phyloP scores from a whole-genome alignment of 352 stramenopile genomes.

The Phytophthora gonapodyides region DNA sequence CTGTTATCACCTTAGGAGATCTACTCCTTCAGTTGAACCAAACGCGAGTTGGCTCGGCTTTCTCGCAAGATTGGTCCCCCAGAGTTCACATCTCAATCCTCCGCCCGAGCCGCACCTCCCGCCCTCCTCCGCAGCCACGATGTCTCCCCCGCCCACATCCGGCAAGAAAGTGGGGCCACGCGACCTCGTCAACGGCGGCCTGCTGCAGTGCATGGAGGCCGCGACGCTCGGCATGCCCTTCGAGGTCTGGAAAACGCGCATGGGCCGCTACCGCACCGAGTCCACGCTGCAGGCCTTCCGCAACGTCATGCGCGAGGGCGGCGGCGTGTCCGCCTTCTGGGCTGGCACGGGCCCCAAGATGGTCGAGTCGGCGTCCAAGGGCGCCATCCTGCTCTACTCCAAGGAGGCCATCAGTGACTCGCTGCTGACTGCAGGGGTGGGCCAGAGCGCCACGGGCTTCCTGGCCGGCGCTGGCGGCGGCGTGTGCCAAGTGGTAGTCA shows the following conservation, averaged over 20 bases:
- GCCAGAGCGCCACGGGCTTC: conserved; percentile 76
- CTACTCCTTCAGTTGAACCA: conserved; percentile 13
- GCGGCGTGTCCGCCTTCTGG: conserved; percentile 86
- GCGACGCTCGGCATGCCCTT: conserved; percentile 92
- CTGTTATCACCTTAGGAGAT: conserved; percentile 13
- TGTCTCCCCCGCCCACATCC: conserved; percentile 51
- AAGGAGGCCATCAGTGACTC: conserved; percentile 90
- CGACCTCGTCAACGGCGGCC: conserved; percentile 79
- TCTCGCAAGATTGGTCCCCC: conserved; percentile 8
- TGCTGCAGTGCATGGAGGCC: conserved; percentile 90
- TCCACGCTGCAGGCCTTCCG: conserved; percentile 81
- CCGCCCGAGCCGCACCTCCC: neutral
- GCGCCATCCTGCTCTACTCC: conserved; percentile 89
- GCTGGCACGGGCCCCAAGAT: conserved; percentile 90
- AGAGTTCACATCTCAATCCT: conserved; percentile 27
- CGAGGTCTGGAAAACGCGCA: conserved; percentile 94
- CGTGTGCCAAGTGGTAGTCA: conserved; percentile 90
- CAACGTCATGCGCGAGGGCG: conserved; percentile 89
- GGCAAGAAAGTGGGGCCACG: conserved; percentile 83
- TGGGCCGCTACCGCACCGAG: conserved; percentile 88
- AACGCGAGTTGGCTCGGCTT: conserved; percentile 1
- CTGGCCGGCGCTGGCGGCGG: conserved; percentile 82
- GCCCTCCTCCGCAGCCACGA: conserved; percentile 1
- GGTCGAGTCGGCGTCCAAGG: conserved; percentile 91
- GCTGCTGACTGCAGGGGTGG: conserved; percentile 69